Evolutionary conservation across 2,329 filamentous ascomycete species (phyloP), one percentile per base, ranked within the genome.

Genomic region (Fragosphaeria purpurea): DNA sequence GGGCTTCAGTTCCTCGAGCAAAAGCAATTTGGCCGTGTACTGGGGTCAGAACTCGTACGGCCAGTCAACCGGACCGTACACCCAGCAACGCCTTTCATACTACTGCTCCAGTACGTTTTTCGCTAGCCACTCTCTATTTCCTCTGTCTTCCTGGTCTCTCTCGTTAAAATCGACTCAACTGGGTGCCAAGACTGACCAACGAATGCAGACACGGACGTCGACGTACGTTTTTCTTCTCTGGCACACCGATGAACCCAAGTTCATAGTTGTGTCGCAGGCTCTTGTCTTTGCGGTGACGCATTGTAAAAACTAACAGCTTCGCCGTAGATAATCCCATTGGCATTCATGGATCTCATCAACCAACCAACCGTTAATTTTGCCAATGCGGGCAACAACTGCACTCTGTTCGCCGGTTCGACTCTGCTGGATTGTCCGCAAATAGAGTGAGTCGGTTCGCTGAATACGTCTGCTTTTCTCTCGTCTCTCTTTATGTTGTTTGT

Each of bases 31-130:
- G 49, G 80, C 76, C 32, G 70, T 85, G 2, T 86, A 86, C 63
- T 86, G 82, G 82, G 83, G 81, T 5, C 82, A 86, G 60, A 85
- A 86, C 61, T 85, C 81, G 0, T 72, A 69, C 55, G 66, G 69
- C 8, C 67, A 72, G 52, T 68, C 67, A 6, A 58, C 66, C 52
- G 67, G 70, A 9, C 66, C 67, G 7, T 56, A 67, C 13, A 68
- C 71, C 3, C 82, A 85, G 61, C 67, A 77, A 56, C 67, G 75
- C 4, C 67, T 85, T 5, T 68, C 71, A 2, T 63, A 71, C 48
- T 86, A 85, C 63, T 85, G 80, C 59, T 63, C 72, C 50, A 74
- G 76, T 80, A 62, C 68, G 71, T 66, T 1, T 9, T 8, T n/a
- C 9, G 11, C n/a, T 11, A n/a, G 4, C 12, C 10, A 6, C 7